Evolutionary conservation across 2,329 filamentous ascomycete species (phyloP).

Genomic region (Claviceps spartinae): DNA sequence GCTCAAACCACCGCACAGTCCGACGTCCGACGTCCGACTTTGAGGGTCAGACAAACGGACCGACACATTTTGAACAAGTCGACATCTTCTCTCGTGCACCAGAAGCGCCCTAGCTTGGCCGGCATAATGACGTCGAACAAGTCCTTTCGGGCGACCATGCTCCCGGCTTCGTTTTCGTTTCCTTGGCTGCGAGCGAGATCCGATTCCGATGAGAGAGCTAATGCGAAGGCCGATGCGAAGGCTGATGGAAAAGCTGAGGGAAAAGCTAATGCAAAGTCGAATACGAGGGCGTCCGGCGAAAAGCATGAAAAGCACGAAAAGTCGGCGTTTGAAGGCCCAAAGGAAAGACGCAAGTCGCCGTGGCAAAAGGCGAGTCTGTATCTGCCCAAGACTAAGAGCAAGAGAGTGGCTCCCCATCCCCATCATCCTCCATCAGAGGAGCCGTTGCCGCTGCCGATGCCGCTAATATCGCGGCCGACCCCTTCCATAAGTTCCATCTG

Average conservation of each 20-base stretch:
- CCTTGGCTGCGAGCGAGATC: slow-evolving; percentile 18
- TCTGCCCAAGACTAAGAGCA: slow-evolving; percentile 6
- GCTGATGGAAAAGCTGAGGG: too few relatives aligned
- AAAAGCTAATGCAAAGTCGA: too few relatives aligned
- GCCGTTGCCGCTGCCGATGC: background rate
- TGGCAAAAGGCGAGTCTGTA: slow-evolving; percentile 12
- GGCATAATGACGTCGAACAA: slow-evolving; percentile 32
- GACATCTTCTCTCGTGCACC: too few relatives aligned
- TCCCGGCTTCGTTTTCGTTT: slow-evolving; percentile 25
- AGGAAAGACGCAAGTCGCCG: slow-evolving; percentile 8
- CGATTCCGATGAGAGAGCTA: slow-evolving; percentile 7
- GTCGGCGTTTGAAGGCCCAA: background rate
- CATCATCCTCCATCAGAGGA: background rate
- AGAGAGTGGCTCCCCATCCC: slow-evolving; percentile 2
- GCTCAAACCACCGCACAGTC: too few relatives aligned
- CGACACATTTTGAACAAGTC: too few relatives aligned
- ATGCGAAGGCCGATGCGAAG: too few relatives aligned
- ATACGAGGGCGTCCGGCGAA: background rate
- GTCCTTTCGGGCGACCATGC: slow-evolving; percentile 25
- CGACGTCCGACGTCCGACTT: too few relatives aligned
- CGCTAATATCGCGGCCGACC: background rate
- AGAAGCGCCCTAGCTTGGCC: slow-evolving; percentile 2
- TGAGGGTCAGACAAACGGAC: too few relatives aligned
- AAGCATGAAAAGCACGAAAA: background rate
- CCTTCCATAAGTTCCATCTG: background rate